Conservation (phyloP, 371 early-diverging fungal genomes). For the Basidiobolus meristosporus region DNA sequence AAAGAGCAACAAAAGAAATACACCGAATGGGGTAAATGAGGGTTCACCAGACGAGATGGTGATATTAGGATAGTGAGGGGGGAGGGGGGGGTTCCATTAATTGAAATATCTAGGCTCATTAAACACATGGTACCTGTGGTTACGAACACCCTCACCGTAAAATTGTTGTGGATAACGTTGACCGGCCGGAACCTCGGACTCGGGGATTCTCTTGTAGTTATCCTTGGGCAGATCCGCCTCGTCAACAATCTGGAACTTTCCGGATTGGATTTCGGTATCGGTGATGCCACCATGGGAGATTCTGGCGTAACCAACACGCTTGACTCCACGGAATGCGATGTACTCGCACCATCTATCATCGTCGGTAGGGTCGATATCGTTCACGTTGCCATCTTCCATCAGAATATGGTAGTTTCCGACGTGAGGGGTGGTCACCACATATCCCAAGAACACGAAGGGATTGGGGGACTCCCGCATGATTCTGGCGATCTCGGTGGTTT, state of each 20-base stretch:
- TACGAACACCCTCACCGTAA: slow-evolving; percentile 43
- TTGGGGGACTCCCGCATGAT: slow-evolving; percentile 50
- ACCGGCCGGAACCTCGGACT: slow-evolving; percentile 23
- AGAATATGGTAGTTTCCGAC: slow-evolving; percentile 32
- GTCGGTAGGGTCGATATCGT: slow-evolving; percentile 59
- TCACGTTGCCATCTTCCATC: slow-evolving; percentile 42
- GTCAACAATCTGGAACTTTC: slow-evolving; percentile 46
- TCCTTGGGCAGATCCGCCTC: slow-evolving; percentile 22
- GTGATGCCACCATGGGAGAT: slow-evolving; percentile 62
- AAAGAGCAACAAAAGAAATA: background rate
- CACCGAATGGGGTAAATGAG: background rate
- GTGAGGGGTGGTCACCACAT: slow-evolving; percentile 61
- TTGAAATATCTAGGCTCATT: slow-evolving; percentile 48
- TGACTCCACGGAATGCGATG: slow-evolving; percentile 57
- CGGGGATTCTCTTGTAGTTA: slow-evolving; percentile 26
- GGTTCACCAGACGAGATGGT: background rate
- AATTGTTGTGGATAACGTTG: slow-evolving; percentile 50
- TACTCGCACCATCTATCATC: slow-evolving; percentile 76
- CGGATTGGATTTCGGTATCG: slow-evolving; percentile 73
- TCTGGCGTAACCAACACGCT: slow-evolving; percentile 56
- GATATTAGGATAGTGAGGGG: background rate
- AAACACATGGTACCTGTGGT: slow-evolving; percentile 62
- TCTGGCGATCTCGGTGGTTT: slow-evolving; percentile 58
- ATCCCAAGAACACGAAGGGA: slow-evolving; percentile 65
- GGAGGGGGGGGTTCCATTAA: background rate